Evolutionary conservation across 257 asterid genomes (phyloP), one percentile per base, ranked within the genome.

Genomic region (Ligustrum vulgare): DNA sequence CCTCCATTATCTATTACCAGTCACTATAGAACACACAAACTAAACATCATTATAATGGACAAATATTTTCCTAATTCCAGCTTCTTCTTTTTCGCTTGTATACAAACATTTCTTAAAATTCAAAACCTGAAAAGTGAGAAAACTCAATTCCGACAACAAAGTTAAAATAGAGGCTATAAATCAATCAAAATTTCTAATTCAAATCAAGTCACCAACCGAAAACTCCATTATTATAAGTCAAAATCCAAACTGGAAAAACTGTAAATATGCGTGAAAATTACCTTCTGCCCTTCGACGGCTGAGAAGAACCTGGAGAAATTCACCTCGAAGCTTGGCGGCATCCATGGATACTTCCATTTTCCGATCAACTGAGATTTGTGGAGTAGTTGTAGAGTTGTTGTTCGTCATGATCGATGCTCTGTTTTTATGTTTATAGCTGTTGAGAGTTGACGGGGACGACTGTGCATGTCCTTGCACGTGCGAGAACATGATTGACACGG

Each of bases 251-350:
- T n/a, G 28, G 1, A 28, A 36, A 12, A 39, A 36, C 25, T 15
- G 80, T 5, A 80, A 73, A 54, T 13, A 58, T 33, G 74, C 20
- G 77, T 7, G 56, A 20, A 3, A 73, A 77, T 3, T 2, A 87
- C 97, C 97, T 86, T 87, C 75, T 39, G 87, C 84, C 18, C 91
- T 74, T 49, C 97, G 90, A 36, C 97, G 92, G 80, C 69, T 74
- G 49, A 88, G 90, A 71, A 93, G 91, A 60, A 91, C 67, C 67
- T 85, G 88, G 77, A 93, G 81, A 73, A 91, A 88, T 9, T 87
- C 84, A 63, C 86, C 67, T 75, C 91, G 96, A 62, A 93, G 82
- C 20, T 83, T 75, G 10, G 78, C 73, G 51, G 85, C 81, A 74
- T 78, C 88, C 69, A 28, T 75, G 82, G 88, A 79, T 36, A 47